phyloP scores from a whole-genome alignment of 2,329 filamentous ascomycete genomes.

The Chaetomium globosum region DNA sequence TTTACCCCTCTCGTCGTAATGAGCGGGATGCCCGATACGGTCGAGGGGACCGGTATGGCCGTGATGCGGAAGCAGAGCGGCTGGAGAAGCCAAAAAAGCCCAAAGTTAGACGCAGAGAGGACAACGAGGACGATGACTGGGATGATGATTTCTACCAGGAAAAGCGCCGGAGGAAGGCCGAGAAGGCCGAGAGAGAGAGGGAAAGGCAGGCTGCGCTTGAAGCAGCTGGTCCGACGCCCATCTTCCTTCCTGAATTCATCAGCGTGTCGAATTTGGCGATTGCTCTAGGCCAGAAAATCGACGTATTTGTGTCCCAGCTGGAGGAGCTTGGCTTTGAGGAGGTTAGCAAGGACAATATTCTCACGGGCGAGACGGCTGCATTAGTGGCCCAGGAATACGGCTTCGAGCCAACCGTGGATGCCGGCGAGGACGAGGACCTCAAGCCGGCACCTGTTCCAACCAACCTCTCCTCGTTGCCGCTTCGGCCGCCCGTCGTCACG shows the following conservation, averaged over 20 bases:
- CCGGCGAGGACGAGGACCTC: slow-evolving; percentile 68
- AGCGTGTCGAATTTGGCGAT: slow-evolving; percentile 80
- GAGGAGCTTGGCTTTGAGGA: slow-evolving; percentile 88
- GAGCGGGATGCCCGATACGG: slow-evolving; percentile 1
- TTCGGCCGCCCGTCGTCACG: slow-evolving; percentile 88
- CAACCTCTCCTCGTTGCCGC: slow-evolving; percentile 68
- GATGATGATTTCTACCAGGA: slow-evolving; percentile 47
- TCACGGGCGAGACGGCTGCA: slow-evolving; percentile 87
- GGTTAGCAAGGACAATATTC: slow-evolving; percentile 76
- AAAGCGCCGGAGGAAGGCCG: slow-evolving; percentile 47
- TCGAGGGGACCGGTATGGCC: slow-evolving; percentile 7
- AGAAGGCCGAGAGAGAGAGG: slow-evolving; percentile 45
- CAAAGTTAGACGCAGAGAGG: slow-evolving; percentile 15
- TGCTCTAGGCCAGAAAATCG: slow-evolving; percentile 69
- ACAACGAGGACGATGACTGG: slow-evolving; percentile 46
- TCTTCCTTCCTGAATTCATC: slow-evolving; percentile 88
- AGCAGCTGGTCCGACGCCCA: slow-evolving; percentile 53
- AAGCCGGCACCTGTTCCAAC: slow-evolving; percentile 67
- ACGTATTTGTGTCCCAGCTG: slow-evolving; percentile 74
- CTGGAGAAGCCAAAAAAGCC: slow-evolving; percentile 29
- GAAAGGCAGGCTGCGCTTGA: slow-evolving; percentile 45
- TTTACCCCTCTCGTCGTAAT: not conserved
- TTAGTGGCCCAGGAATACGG: slow-evolving; percentile 92
- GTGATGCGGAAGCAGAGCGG: slow-evolving; percentile 6
- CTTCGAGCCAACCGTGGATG: slow-evolving; percentile 79